Evolutionary conservation across 2,329 filamentous ascomycete species (phyloP).

Genomic region (Pseudopyrenochaeta lycopersici): DNA sequence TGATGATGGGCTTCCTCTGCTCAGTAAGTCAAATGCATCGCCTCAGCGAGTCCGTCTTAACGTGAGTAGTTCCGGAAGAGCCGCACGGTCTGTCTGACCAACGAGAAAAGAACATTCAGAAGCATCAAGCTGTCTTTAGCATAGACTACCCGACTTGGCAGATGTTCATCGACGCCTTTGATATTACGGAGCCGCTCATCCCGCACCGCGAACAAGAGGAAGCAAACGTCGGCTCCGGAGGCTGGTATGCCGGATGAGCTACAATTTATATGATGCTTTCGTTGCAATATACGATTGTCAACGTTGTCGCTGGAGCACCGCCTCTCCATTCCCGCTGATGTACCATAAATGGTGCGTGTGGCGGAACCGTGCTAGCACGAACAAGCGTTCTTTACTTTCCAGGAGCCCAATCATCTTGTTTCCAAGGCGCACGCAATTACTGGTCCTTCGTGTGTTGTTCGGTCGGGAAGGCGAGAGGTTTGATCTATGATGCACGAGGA

Average conservation of each 20-base stretch:
- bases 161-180: slow-evolving; percentile 77
- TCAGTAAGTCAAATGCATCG: slow-evolving; percentile 68
- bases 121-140: slow-evolving; percentile 85
- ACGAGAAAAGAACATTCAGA: slow-evolving; percentile 62
- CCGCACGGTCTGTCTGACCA: slow-evolving; percentile 62
- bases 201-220: slow-evolving; percentile 68
- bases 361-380: too few species aligned
- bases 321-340: not conserved
- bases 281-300: not conserved
- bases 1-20: slow-evolving; percentile 75
- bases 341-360: not conserved
- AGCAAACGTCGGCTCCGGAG: slow-evolving; percentile 28
- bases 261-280: not conserved
- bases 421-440: too few species aligned
- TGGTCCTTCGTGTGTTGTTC: too few species aligned
- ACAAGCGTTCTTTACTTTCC: too few species aligned
- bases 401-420: too few species aligned
- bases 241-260: slow-evolving; percentile 34
- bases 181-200: slow-evolving; percentile 83
- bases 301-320: not conserved
- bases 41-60: not conserved
- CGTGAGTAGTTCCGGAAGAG: slow-evolving; percentile 52
- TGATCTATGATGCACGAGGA: too few species aligned
- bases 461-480: too few species aligned
- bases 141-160: slow-evolving; percentile 88